A percentile compares a stretch with the other conserved stretches of the same genome.
These are phyloP conservation scores for Aphanomyces astaci DNA, from an alignment of 352 stramenopile species.

Conservation along the genomic window DNA sequence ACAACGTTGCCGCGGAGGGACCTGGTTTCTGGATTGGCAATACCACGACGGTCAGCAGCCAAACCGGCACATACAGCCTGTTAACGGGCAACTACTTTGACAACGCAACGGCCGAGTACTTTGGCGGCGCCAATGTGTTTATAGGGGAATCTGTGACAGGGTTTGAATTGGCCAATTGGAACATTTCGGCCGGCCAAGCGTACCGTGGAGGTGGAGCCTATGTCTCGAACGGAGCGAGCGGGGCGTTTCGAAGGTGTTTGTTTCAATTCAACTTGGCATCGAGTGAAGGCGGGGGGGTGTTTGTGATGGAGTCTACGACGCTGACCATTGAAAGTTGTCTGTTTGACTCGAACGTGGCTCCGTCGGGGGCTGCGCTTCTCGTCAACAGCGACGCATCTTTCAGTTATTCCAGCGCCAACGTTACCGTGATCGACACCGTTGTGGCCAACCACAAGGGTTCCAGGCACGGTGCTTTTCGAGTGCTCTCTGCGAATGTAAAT, in stretches of 20 bases:
- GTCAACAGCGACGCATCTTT: background rate
- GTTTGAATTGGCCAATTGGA: background rate
- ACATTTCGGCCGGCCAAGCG: background rate
- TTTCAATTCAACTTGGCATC: background rate
- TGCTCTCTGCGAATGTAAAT: background rate
- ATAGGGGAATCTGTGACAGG: background rate
- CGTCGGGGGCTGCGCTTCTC: background rate
- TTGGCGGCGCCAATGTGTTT: constrained; percentile 6
- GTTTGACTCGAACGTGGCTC: background rate
- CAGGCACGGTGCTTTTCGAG: background rate
- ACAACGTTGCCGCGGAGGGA: background rate
- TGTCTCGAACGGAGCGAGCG: background rate
- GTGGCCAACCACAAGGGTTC: background rate
- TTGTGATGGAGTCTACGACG: background rate
- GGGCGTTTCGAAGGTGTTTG: background rate
- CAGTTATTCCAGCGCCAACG: background rate
- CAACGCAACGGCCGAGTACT: background rate
- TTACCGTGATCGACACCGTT: background rate
- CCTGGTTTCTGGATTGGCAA: background rate
- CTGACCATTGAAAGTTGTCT: background rate
- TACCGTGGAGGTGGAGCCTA: background rate
- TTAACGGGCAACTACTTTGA: background rate
- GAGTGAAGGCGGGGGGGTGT: background rate
- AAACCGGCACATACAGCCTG: background rate
- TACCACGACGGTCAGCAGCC: background rate